Percentiles rank a stretch among this genome's conserved stretches.
phyloP scores from a whole-genome alignment of 2,329 filamentous ascomycete genomes.

The Gyromitra esculenta region DNA sequence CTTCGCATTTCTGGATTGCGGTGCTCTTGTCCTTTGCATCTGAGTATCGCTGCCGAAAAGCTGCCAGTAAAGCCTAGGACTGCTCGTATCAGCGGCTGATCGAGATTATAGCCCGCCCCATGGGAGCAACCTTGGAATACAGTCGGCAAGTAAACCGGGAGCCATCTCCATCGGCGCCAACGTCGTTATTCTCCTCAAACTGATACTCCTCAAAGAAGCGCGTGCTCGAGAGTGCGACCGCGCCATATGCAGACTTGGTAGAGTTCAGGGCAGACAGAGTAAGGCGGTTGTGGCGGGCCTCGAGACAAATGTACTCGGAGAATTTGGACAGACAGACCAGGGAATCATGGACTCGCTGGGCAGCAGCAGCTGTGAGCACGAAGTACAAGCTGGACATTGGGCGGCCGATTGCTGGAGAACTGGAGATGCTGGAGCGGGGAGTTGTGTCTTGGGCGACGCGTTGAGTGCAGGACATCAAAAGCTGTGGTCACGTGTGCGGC shows the following conservation, averaged over 20 bases:
- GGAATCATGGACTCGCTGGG: slow-evolving; percentile 64
- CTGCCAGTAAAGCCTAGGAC: slow-evolving; percentile 62
- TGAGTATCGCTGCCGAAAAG: slow-evolving; percentile 65
- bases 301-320: slow-evolving; percentile 66
- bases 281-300: slow-evolving; percentile 65
- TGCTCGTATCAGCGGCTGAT: slow-evolving; percentile 41
- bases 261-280: slow-evolving; percentile 66
- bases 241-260: slow-evolving; percentile 66
- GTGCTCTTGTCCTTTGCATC: slow-evolving; percentile 64
- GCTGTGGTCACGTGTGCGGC: slow-evolving; percentile 19
- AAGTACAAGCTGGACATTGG: slow-evolving; percentile 61
- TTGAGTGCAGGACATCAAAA: slow-evolving; percentile 8
- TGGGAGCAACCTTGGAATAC: slow-evolving; percentile 62
- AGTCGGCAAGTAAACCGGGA: slow-evolving; percentile 65
- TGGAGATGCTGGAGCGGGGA: no score
- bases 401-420: background rate
- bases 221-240: slow-evolving; percentile 63
- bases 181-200: slow-evolving; percentile 60
- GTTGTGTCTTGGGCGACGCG: slow-evolving; percentile 8
- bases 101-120: slow-evolving; percentile 57
- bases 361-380: slow-evolving; percentile 65
- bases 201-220: slow-evolving; percentile 65
- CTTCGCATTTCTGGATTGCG: slow-evolving; percentile 65
- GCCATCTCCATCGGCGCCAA: slow-evolving; percentile 51
- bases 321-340: slow-evolving; percentile 67